A percentile compares a stretch with the other conserved stretches of the same genome.
These are phyloP conservation scores for Cystobasidium slooffiae DNA, from an alignment of 1,284 basidiomycete species.

Conservation along the genomic window DNA sequence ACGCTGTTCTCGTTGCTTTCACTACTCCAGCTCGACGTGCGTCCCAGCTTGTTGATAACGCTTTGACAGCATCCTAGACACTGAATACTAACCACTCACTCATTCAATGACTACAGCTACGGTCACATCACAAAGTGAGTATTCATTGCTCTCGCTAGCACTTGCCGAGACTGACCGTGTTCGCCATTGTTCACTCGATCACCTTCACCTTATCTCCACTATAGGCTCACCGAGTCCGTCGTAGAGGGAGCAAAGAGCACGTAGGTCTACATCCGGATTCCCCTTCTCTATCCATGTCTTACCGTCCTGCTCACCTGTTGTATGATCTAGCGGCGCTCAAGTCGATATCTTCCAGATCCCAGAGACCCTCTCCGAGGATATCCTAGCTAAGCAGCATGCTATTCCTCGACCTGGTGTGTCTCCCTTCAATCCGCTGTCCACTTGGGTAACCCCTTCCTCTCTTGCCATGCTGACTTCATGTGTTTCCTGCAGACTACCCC, in stretches of 20 bases:
- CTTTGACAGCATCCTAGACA: background rate
- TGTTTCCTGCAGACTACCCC: constrained; percentile 63
- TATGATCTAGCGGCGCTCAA: constrained; percentile 13
- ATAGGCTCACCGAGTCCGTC: constrained; percentile 37
- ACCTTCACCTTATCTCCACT: background rate
- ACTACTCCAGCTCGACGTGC: constrained; percentile 30
- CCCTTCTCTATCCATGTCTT: background rate
- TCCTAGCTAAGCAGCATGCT: constrained; percentile 76
- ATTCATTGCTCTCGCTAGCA: too few relatives aligned
- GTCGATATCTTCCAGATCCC: constrained; percentile 63
- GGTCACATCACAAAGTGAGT: constrained; percentile 39
- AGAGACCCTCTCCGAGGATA: constrained; percentile 79
- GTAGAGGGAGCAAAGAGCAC: constrained; percentile 35
- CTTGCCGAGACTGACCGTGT: background rate
- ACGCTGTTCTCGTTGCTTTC: background rate
- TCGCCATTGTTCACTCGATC: constrained; percentile 19
- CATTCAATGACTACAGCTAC: constrained; percentile 11
- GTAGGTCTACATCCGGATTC: background rate
- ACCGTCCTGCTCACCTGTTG: background rate
- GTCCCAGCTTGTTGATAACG: background rate
- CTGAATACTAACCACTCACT: background rate
- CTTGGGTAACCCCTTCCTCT: constrained; percentile 58
- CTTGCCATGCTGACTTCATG: background rate
- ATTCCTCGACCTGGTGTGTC: constrained; percentile 62
- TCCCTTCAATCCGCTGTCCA: background rate